Evolutionary conservation across 495 filamentous ascomycete species (phyloP), one percentile per base, ranked within the genome.

Genomic region (Penicillium robsamsonii): DNA sequence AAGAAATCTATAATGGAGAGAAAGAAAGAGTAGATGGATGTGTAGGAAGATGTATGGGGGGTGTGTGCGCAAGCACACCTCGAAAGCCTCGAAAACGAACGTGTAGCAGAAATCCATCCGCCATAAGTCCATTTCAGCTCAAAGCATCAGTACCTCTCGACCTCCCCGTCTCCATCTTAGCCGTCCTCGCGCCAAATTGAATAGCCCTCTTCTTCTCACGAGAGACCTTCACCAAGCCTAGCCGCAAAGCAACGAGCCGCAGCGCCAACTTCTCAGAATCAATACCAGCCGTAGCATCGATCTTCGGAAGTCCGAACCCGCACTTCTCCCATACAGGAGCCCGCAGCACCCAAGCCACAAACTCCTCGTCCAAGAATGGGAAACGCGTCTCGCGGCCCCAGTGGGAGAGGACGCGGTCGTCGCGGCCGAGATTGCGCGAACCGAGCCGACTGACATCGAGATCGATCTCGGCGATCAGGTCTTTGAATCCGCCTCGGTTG

Each of bases 311-410:
- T 2, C 76, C 82, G 59, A 96, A 95, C 17, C 90, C 89, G 67
- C 91, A 96, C 64, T 96, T 96, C 62, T 88, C 83, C 85, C 84
- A 90, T 0, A 92, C 84, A 0, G 90, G 86, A 15, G 77, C 73
- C 18, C 71, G 76, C 45, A 96, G 76, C 18, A 90, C 89, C 86
- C 92, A 96, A 22, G 73, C 77, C 5, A 99, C 82, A 24, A 99
- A 80, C 0, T 84, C 77, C 69, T 97, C 94, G 56, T 97, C 94
- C 5, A 97, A 77, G 65, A 82, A 99, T 2, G 95, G 94, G 68
- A 91, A 97, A n/a, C 94, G 80, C 22, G 87, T 87, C 71, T 99
- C 94, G 49, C 88, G 87, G 18, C 90, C 87, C 90, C 92, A 97
- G 62, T 96, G 81, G 1, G 90, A 83, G 61, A 96, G 91, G 13